phyloP scores from a whole-genome alignment of 2,329 filamentous ascomycete genomes.

The Podosphaera xanthii region DNA sequence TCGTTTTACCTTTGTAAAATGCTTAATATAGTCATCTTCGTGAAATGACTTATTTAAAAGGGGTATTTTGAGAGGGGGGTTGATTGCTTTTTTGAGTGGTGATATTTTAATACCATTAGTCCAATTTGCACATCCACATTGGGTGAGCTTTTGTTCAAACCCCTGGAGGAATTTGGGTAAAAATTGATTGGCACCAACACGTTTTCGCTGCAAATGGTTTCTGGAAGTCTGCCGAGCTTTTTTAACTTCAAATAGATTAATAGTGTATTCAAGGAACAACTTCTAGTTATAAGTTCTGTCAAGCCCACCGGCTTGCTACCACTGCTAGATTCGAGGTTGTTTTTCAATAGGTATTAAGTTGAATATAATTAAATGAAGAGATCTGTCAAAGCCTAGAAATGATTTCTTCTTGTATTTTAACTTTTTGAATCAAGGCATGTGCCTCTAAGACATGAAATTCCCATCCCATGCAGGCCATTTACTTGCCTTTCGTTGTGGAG shows the following conservation, averaged over 20 bases:
- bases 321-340: not conserved
- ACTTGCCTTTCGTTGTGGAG: not conserved
- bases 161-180: not conserved
- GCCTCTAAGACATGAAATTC: not conserved
- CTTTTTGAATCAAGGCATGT: not conserved
- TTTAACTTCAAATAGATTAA: not conserved
- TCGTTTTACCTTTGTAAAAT: too few species aligned
- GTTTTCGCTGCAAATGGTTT: not conserved
- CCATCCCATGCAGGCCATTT: not conserved
- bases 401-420: not conserved
- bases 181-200: not conserved
- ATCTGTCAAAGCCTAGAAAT: not conserved
- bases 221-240: not conserved
- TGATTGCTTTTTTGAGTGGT: too few species aligned
- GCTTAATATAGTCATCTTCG: too few species aligned
- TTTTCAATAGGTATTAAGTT: not conserved
- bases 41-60: too few species aligned
- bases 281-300: not conserved
- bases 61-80: too few species aligned
- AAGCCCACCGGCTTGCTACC: not conserved
- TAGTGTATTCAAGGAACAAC: not conserved
- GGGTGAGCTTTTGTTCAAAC: not conserved
- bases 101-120: too few species aligned
- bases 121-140: not conserved
- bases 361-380: not conserved